Percentiles rank a stretch among this genome's conserved stretches.
These are phyloP conservation scores for Halenospora varia DNA, from an alignment of 495 filamentous ascomycete genomes.

Conservation along the genomic window DNA sequence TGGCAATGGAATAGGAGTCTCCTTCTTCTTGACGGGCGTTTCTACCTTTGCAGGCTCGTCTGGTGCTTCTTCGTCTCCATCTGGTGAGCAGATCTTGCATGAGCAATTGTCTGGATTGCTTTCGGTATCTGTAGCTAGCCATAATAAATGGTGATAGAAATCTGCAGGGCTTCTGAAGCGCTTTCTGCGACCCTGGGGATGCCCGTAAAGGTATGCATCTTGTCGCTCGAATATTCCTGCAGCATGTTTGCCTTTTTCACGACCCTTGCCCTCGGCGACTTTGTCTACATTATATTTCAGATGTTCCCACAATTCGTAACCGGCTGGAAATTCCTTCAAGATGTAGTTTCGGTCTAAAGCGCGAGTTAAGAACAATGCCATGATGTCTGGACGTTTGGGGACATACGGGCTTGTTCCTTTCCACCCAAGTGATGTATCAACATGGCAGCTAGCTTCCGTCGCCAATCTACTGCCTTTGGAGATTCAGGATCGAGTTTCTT, in stretches of 20 bases:
- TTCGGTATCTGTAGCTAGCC: slow-evolving; percentile 48
- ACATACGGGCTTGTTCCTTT: slow-evolving; percentile 29
- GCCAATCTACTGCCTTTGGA: slow-evolving; percentile 47
- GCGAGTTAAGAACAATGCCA: slow-evolving; percentile 6
- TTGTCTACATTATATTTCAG: slow-evolving; percentile 32
- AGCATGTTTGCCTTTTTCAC: slow-evolving; percentile 22
- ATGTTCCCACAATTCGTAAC: slow-evolving; percentile 57
- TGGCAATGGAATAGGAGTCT: slow-evolving; percentile 12
- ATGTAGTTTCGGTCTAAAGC: slow-evolving; percentile 42
- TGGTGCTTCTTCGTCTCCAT: slow-evolving; percentile 10
- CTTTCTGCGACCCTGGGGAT: slow-evolving; percentile 54
- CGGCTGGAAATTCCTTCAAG: slow-evolving; percentile 48
- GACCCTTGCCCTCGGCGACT: slow-evolving; percentile 3
- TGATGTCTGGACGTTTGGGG: background rate
- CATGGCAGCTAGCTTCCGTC: slow-evolving; percentile 51
- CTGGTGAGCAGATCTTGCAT: slow-evolving; percentile 34
- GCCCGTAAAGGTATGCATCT: slow-evolving; percentile 60
- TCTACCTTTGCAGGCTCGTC: slow-evolving; percentile 2
- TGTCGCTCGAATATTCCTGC: slow-evolving; percentile 36
- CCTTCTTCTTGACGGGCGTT: slow-evolving; percentile 3
- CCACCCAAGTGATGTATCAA: slow-evolving; percentile 38
- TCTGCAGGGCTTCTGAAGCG: slow-evolving; percentile 54
- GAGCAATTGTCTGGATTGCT: slow-evolving; percentile 54
- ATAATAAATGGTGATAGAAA: slow-evolving; percentile 59
- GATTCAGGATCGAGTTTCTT: slow-evolving; percentile 34